phyloP scores from a whole-genome alignment of 164 flowering plant genomes.

The Magnolia sinica region DNA sequence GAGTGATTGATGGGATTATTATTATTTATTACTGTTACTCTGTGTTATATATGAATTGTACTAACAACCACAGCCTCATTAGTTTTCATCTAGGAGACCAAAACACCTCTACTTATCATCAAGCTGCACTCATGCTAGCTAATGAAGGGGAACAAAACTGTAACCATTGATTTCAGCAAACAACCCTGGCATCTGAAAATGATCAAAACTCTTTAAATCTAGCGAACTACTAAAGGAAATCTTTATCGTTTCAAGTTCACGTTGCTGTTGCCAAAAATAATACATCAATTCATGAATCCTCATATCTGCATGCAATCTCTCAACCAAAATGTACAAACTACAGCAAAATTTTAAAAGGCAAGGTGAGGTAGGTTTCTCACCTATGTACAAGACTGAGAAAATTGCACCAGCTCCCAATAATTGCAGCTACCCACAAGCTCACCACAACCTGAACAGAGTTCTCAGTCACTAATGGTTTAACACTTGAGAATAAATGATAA shows the following conservation, averaged over 20 bases:
- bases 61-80: background rate
- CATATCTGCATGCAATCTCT: background rate
- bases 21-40: background rate
- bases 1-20: background rate
- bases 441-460: slow-evolving; percentile 45
- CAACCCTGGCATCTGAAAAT: too few species aligned
- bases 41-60: background rate
- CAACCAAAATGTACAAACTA: background rate
- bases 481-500: background rate
- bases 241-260: too few species aligned
- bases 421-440: slow-evolving; percentile 71
- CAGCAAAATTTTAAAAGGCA: background rate
- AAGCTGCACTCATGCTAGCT: too few species aligned
- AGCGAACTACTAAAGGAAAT: too few species aligned
- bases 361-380: slow-evolving; percentile 36
- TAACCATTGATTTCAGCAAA: too few species aligned
- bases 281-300: background rate
- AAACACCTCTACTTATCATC: too few species aligned
- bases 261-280: too few species aligned
- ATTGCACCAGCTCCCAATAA: slow-evolving; percentile 93
- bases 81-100: too few species aligned
- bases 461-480: background rate
- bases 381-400: slow-evolving; percentile 77
- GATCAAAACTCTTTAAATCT: too few species aligned
- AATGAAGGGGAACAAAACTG: too few species aligned